These are phyloP conservation scores for Alternaria sp. DNA, from an alignment of 2,329 filamentous ascomycete species.

Conservation along the genomic window DNA sequence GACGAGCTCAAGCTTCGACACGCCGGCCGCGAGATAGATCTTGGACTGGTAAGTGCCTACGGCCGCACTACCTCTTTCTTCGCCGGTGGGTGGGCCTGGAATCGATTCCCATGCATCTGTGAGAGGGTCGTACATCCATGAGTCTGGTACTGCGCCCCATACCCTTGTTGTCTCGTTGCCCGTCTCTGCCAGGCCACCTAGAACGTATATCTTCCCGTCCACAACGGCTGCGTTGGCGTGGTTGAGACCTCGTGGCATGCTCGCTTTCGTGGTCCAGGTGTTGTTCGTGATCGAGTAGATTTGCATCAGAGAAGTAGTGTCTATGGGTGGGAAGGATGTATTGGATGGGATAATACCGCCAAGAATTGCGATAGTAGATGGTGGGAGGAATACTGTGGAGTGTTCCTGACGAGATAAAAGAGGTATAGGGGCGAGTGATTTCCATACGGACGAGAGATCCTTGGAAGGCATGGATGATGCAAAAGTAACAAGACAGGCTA, in stretches of 20 bases:
- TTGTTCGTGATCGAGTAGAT: slow-evolving; percentile 24
- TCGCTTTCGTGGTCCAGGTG: slow-evolving; percentile 25
- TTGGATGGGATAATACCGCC: slow-evolving; percentile 28
- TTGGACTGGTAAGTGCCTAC: slow-evolving; percentile 22
- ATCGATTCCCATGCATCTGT: slow-evolving; percentile 15
- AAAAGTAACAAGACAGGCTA: background rate
- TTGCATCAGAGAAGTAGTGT: slow-evolving; percentile 26
- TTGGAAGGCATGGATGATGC: background rate
- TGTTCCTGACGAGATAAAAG: slow-evolving; percentile 33
- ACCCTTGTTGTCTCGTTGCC: background rate
- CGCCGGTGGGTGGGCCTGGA: background rate
- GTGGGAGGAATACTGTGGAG: slow-evolving; percentile 26
- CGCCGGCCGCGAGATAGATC: slow-evolving; percentile 32
- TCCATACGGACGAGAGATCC: slow-evolving; percentile 9
- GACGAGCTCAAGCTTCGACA: slow-evolving; percentile 15
- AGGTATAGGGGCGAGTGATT: slow-evolving; percentile 21
- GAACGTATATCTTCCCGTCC: slow-evolving; percentile 29
- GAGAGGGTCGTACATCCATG: slow-evolving; percentile 22
- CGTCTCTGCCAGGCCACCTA: slow-evolving; percentile 27
- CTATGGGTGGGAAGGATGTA: background rate
- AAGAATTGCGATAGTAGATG: slow-evolving; percentile 26
- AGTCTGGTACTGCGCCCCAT: slow-evolving; percentile 19
- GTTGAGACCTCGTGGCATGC: slow-evolving; percentile 27
- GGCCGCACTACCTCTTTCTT: slow-evolving; percentile 27
- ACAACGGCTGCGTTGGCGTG: slow-evolving; percentile 32